Conservation (phyloP, 192 early-diverging fungal species). For the Coemansia sp. region DNA sequence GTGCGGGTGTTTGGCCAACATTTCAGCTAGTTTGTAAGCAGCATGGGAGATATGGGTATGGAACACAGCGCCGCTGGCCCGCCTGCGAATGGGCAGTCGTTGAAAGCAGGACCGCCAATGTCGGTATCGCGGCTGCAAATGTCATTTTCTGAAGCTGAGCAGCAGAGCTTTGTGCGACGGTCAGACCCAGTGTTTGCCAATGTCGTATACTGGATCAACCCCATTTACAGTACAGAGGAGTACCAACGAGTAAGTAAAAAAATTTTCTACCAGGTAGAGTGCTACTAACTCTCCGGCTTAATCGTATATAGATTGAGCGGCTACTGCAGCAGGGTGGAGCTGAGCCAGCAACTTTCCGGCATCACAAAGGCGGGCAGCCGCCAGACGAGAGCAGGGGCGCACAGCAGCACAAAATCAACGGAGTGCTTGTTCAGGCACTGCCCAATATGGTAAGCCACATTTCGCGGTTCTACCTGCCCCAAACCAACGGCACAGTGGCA, state of each 20-base stretch:
- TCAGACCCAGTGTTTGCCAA: conserved; percentile 31
- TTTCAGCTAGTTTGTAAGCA: no score
- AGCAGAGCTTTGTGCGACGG: conserved; percentile 28
- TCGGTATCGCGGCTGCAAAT: not conserved
- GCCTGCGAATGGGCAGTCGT: not conserved
- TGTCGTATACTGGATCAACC: conserved; percentile 51
- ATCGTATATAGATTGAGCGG: conserved; percentile 24
- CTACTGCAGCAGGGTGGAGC: conserved; percentile 33
- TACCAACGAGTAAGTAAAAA: conserved; percentile 25
- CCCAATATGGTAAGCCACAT: conserved; percentile 46
- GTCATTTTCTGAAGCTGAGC: conserved; percentile 24
- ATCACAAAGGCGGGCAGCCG: conserved; percentile 4
- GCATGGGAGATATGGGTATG: not conserved
- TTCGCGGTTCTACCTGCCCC: conserved; percentile 31
- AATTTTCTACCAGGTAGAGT: no score
- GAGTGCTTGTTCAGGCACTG: conserved; percentile 29
- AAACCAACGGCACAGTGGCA: not conserved
- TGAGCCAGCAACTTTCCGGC: conserved; percentile 26
- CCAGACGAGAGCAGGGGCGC: not conserved
- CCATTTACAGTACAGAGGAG: conserved; percentile 12
- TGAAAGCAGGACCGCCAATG: no score
- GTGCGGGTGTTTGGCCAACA: no score
- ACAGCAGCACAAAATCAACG: conserved; percentile 27
- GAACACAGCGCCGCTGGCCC: not conserved
- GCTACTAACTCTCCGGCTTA: no score